Evolutionary conservation across 2,329 filamentous ascomycete genomes (phyloP).

Genomic region (Aspergillus melleus): DNA sequence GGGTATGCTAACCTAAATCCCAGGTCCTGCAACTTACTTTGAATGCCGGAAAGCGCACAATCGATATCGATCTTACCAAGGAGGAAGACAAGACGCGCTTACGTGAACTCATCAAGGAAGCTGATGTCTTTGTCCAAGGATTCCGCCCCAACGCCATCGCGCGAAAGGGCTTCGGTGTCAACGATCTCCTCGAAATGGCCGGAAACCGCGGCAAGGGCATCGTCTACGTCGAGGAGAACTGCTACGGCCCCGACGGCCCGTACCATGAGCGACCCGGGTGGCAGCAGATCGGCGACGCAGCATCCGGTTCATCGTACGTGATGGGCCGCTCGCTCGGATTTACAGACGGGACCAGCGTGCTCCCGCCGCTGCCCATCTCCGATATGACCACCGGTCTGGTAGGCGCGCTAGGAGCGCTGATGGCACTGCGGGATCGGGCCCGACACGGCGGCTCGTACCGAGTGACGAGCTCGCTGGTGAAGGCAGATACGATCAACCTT

Average conservation of each 20-base stretch:
- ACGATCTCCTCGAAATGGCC: slow-evolving; percentile 42
- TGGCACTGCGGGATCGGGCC: slow-evolving; percentile 5
- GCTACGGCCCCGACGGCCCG: slow-evolving; percentile 50
- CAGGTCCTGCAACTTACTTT: slow-evolving; percentile 7
- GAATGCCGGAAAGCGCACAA: slow-evolving; percentile 14
- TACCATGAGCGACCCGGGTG: slow-evolving; percentile 49
- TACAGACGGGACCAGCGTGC: slow-evolving; percentile 8
- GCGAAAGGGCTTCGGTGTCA: slow-evolving; percentile 23
- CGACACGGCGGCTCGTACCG: slow-evolving; percentile 17
- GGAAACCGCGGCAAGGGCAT: slow-evolving; percentile 43
- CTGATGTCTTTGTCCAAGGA: slow-evolving; percentile 55
- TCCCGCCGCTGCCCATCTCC: slow-evolving; percentile 13
- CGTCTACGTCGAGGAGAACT: slow-evolving; percentile 51
- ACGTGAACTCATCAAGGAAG: slow-evolving; percentile 46
- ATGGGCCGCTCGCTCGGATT: slow-evolving; percentile 34
- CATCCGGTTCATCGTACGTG: slow-evolving; percentile 35
- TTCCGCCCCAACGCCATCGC: slow-evolving; percentile 48
- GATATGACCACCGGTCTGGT: slow-evolving; percentile 14
- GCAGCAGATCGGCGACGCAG: slow-evolving; percentile 52
- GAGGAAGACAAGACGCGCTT: slow-evolving; percentile 40
- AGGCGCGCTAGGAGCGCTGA: slow-evolving; percentile 9
- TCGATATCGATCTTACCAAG: slow-evolving; percentile 48
- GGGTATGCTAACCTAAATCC: neutral
- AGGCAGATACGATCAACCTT: slow-evolving; percentile 32
- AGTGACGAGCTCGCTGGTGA: slow-evolving; percentile 29